A percentile compares a stretch with the other conserved stretches of the same genome.
Evolutionary conservation across 2,329 filamentous ascomycete genomes (phyloP).

Genomic region (Phaeophleospora eucalypticola): DNA sequence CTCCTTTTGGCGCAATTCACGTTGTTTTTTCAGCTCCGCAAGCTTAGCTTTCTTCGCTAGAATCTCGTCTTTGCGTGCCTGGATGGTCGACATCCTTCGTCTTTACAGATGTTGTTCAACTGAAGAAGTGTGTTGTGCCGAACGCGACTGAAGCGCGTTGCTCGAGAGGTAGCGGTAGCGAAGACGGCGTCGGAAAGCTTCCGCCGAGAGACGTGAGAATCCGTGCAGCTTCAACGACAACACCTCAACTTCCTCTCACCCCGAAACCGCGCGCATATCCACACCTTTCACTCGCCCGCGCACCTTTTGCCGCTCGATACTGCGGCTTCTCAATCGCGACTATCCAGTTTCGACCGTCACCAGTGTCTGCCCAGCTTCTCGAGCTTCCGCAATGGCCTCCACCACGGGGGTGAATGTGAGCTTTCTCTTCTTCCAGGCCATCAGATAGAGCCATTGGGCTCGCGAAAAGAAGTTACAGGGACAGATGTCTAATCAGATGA

Average conservation of each 20-base stretch:
- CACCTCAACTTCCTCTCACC: not conserved
- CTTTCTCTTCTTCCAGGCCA: slow-evolving; percentile 17
- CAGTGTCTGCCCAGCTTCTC: not conserved
- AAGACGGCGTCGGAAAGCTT: not conserved
- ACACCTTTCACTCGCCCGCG: not conserved
- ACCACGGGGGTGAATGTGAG: slow-evolving; percentile 52
- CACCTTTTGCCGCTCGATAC: slow-evolving; percentile 1
- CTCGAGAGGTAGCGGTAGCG: not conserved
- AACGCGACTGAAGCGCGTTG: not conserved
- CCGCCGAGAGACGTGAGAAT: not conserved
- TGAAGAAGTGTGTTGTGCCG: not conserved
- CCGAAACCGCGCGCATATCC: not conserved
- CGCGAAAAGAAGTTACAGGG: not conserved
- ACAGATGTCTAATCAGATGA: not conserved
- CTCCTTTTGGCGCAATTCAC: slow-evolving; percentile 76
- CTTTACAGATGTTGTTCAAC: not conserved
- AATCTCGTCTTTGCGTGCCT: slow-evolving; percentile 89
- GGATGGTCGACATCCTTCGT: slow-evolving; percentile 36
- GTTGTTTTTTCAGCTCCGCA: slow-evolving; percentile 88
- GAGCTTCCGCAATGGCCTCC: slow-evolving; percentile 38
- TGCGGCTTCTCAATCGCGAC: not conserved
- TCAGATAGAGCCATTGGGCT: slow-evolving; percentile 1
- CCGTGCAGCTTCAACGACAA: not conserved
- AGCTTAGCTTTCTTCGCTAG: slow-evolving; percentile 95
- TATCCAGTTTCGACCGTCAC: not conserved